Evolutionary conservation across 2,329 filamentous ascomycete genomes (phyloP).

Genomic region (Coniochaeta sp.): DNA sequence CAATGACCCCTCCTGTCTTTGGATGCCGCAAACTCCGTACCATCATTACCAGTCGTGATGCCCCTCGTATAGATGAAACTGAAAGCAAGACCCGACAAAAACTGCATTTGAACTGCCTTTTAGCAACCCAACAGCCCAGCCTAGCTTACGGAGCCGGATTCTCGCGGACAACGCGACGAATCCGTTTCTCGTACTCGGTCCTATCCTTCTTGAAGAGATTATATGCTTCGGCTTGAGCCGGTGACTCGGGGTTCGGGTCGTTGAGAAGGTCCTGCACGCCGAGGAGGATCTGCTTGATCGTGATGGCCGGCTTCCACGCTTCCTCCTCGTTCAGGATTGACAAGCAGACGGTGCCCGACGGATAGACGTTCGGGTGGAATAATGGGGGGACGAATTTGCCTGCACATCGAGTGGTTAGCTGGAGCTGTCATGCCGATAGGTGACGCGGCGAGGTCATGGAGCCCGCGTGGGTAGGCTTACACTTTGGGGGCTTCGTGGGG

Average conservation of each 20-base stretch:
- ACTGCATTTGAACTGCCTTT: too few relatives aligned
- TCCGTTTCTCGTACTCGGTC: constrained; percentile 78
- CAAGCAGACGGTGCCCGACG: constrained; percentile 92
- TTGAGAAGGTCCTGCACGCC: constrained; percentile 94
- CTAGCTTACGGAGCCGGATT: constrained; percentile 69
- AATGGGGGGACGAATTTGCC: constrained; percentile 95
- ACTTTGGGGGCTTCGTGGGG: constrained; percentile 97
- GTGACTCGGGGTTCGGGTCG: constrained; percentile 94
- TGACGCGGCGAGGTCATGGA: not conserved
- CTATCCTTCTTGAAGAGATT: constrained; percentile 92
- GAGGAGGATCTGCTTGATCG: constrained; percentile 93
- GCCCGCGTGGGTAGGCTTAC: constrained; percentile 48
- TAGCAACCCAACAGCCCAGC: not conserved
- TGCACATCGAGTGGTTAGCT: constrained; percentile 24
- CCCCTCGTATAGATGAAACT: not conserved
- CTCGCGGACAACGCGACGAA: constrained; percentile 79
- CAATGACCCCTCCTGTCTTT: not conserved
- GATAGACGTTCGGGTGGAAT: constrained; percentile 98
- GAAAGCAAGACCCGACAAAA: not conserved
- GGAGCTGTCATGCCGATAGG: constrained; percentile 6
- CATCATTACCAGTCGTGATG: constrained; percentile 1
- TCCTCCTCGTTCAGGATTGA: constrained; percentile 98
- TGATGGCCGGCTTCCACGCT: constrained; percentile 97
- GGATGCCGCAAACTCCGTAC: constrained; percentile 1
- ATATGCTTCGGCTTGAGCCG: constrained; percentile 94